Evolutionary conservation across 345 rosid genomes (phyloP), one percentile per base, ranked within the genome.

Genomic region (Populus nigra): DNA sequence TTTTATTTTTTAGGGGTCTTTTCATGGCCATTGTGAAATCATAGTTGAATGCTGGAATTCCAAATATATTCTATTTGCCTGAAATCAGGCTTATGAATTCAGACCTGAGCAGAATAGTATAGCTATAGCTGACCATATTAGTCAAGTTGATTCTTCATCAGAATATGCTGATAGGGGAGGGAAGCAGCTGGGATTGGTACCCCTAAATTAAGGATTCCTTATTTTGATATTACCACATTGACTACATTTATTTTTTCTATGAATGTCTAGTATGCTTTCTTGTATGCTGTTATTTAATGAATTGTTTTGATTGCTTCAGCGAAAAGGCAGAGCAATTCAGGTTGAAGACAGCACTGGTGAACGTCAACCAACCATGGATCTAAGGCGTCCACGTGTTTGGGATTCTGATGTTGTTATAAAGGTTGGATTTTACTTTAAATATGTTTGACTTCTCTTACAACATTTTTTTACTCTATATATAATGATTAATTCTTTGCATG

Each of bases 351-450:
- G 87, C 79, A 79, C 77, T 57, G 73, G 43, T 73, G 93, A 86
- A 74, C 92, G 94, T 25, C 87, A 69, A 68, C 89, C 94, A 18
- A 89, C 93, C 69, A 77, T 72, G 78, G 84, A 86, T 77, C 36
- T 81, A 73, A 86, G 84, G 79, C 72, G 29, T 79, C 84, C 85
- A 8, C 85, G 85, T 53, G 71, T 57, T 55, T 77, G 67, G 66
- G 93, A 88, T 81, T 84, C 96, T 63, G 93, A 88, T 77, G 96
- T 87, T 75, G 88, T 93, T 50, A 91, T 92, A 85, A 77, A 90
- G 90, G 97, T 92, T 31, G 72, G 76, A 61, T 71, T 55, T 65
- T 71, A 41, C 45, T n/a, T 27, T 77, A 35, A 45, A 47, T 36
- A 61, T 73, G 47, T 27, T 43, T 76, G 62, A 62, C 76, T 49